These are phyloP conservation scores for Zea luxurians DNA, from an alignment of 176 grass and related monocot genomes.

Conservation along the genomic window DNA sequence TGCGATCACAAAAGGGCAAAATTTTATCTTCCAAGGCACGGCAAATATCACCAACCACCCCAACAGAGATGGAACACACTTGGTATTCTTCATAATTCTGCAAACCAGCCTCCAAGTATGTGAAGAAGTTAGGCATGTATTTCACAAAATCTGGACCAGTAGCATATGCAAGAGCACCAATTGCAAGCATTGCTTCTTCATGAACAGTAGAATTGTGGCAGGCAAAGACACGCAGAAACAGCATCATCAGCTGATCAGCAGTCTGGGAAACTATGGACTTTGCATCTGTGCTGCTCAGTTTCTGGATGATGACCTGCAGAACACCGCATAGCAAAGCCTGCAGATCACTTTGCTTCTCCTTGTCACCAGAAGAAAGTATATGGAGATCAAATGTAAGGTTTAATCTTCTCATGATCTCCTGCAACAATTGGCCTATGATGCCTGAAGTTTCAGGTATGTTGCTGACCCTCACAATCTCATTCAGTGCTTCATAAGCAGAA, in stretches of 20 bases:
- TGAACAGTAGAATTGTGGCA: slow-evolving; percentile 81
- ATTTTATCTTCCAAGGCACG: slow-evolving; percentile 83
- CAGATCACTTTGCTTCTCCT: slow-evolving; percentile 72
- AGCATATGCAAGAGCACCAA: slow-evolving; percentile 89
- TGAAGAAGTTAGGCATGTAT: slow-evolving; percentile 85
- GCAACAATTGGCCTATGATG: slow-evolving; percentile 55
- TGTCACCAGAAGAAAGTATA: slow-evolving; percentile 66
- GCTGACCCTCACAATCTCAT: slow-evolving; percentile 89
- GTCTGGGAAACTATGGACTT: slow-evolving; percentile 66
- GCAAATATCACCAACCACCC: slow-evolving; percentile 85
- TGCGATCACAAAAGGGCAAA: slow-evolving; percentile 80
- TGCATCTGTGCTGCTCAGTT: slow-evolving; percentile 68
- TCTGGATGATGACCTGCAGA: slow-evolving; percentile 90
- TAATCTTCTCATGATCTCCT: slow-evolving; percentile 78
- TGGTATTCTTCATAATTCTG: slow-evolving; percentile 91
- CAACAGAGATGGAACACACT: slow-evolving; percentile 86
- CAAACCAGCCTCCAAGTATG: slow-evolving; percentile 74
- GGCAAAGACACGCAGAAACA: slow-evolving; percentile 77
- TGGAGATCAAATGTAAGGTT: slow-evolving; percentile 66
- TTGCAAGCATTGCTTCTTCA: slow-evolving; percentile 94
- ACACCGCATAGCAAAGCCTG: slow-evolving; percentile 87
- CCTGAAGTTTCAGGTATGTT: slow-evolving; percentile 59
- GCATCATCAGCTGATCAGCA: slow-evolving; percentile 78
- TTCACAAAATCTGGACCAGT: slow-evolving; percentile 82
- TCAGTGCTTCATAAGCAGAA: slow-evolving; percentile 87